A percentile compares a stretch with the other conserved stretches of the same genome.
These are phyloP conservation scores for Nakazawaea ernobii DNA, from an alignment of 805 yeast genomes.

Conservation along the genomic window DNA sequence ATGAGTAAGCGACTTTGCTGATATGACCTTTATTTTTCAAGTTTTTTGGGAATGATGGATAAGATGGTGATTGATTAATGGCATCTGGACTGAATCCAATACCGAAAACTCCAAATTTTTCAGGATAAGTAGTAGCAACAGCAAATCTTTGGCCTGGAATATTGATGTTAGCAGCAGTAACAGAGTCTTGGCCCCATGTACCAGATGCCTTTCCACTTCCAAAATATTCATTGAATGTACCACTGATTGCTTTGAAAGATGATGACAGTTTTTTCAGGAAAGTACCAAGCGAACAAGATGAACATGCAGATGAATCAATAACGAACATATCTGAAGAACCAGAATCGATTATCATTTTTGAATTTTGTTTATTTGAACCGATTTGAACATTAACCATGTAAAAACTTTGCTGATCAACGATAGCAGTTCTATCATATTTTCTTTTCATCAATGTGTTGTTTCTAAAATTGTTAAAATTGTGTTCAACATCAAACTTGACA, in stretches of 20 bases:
- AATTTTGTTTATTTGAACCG: constrained; percentile 16
- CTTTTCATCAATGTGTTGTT: constrained; percentile 1
- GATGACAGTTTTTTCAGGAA: not conserved
- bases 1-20: constrained; percentile 43
- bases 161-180: constrained; percentile 38
- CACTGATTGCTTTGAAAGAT: not conserved
- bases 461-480: not conserved
- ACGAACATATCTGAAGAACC: constrained; percentile 26
- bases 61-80: constrained; percentile 16
- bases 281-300: not conserved
- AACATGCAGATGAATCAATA: not conserved
- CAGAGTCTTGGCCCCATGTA: constrained; percentile 50
- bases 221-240: not conserved
- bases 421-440: not conserved
- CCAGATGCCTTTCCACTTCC: constrained; percentile 6
- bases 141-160: constrained; percentile 54
- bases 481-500: constrained; percentile 8
- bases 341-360: constrained; percentile 22
- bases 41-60: constrained; percentile 54
- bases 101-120: constrained; percentile 57
- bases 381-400: constrained; percentile 8
- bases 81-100: constrained; percentile 38
- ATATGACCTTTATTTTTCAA: constrained; percentile 48
- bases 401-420: constrained; percentile 3
- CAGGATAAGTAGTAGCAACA: constrained; percentile 50